Base-by-base conservation (phyloP, 1,284 basidiomycete genomes). In the Ceratobasidium sp. region DNA sequence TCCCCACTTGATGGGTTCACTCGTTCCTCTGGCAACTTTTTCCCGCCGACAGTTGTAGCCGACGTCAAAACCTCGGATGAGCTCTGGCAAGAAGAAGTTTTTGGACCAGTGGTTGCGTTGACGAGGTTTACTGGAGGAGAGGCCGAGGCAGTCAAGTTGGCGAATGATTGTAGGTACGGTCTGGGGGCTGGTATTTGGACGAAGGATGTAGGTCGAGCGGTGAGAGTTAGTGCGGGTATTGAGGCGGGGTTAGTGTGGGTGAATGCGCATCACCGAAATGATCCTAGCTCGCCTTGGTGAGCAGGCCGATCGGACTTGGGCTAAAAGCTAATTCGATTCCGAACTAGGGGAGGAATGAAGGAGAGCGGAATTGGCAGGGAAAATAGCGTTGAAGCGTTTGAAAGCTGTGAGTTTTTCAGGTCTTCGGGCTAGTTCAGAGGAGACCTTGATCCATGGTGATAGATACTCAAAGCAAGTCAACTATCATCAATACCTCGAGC, bases 231-330 rank as follows among this genome's bases (percentile, higher is more conserved):
- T 4, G 87, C 87, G 68, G 86, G 86, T 57, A 90, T 95, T 40
- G 87, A 94, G 81, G 87, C 91, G 26, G 94, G 94, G 3, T 82
- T 96, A 42, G 92, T 93, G 59, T 96, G 94, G 94, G 89, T 96
- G 57, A 96, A 96, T 82, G 93, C 92, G 0, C 93, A 95, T 81
- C 94, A 96, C 82, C 89, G 94, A 65, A 96, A 96, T 82, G 94
- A 95, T 82, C 94, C 94, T 9, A 93, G 92, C 79, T 94, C 93
- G 54, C 93, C 94, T 62, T 96, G 94, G 93, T 93, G 82, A 66
- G 89, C 84, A 20, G 28, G 40, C 61, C 28, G 66, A n/a, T 26
- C 20, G 67, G 20, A n/a, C 1, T 20, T 78, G 50, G 12, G 42
- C 20, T 71, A 56, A 75, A 44, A 62, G 7, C 2, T 40, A 59